Percentiles rank a stretch among this genome's conserved stretches.
Evolutionary conservation across 352 stramenopile genomes (phyloP).

Genomic region (Thraustochytrium sp.): DNA sequence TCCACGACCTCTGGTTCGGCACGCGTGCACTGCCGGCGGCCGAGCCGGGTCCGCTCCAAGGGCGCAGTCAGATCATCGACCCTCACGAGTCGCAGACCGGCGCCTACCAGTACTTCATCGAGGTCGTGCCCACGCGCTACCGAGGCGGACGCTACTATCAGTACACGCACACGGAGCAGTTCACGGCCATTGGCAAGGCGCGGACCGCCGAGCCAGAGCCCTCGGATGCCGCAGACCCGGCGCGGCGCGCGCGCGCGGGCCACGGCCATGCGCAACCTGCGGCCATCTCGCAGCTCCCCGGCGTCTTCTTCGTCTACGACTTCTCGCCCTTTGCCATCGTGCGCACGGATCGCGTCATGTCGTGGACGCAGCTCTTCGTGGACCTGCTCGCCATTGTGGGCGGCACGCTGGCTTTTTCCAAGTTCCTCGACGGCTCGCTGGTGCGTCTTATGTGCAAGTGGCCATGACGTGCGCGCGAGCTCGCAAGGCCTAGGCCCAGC

Average conservation of each 20-base stretch:
- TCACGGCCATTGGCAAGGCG: conserved; percentile 37
- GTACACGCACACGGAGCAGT: conserved; percentile 43
- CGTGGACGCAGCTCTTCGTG: conserved; percentile 70
- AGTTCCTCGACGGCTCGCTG: conserved; percentile 23
- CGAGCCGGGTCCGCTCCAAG: conserved; percentile 1
- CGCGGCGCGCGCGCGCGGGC: neutral
- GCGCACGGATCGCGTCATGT: conserved; percentile 58
- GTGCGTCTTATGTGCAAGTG: neutral
- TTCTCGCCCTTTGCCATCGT: conserved; percentile 79
- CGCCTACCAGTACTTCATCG: conserved; percentile 72
- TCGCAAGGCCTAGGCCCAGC: neutral
- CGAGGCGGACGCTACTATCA: conserved; percentile 31
- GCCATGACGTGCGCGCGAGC: neutral
- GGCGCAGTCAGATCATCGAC: conserved; percentile 21
- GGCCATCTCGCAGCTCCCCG: conserved; percentile 58
- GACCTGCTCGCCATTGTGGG: conserved; percentile 72
- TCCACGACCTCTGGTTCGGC: conserved; percentile 59
- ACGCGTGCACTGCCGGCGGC: conserved; percentile 23
- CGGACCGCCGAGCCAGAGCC: no score
- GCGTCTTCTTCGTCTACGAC: conserved; percentile 85
- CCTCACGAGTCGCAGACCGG: conserved; percentile 52
- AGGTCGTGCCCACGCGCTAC: conserved; percentile 68
- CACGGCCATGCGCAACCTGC: conserved; percentile 31
- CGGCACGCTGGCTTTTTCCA: conserved; percentile 63
- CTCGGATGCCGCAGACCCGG: neutral